These are phyloP conservation scores for Lentithecium fluviatile DNA, from an alignment of 495 filamentous ascomycete genomes.

Conservation along the genomic window DNA sequence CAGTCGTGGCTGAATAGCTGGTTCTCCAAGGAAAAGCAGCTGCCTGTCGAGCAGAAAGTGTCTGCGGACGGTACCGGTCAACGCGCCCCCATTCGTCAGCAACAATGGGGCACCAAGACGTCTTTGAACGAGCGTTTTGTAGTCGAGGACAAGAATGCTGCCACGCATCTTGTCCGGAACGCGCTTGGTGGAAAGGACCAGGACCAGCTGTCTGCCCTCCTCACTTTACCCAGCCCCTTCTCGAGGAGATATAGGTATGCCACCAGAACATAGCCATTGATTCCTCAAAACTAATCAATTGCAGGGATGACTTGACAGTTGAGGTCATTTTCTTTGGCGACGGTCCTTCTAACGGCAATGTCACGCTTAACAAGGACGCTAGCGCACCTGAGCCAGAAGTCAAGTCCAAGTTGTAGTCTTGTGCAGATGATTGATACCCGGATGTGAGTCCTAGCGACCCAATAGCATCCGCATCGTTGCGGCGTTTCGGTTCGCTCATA, in stretches of 20 bases:
- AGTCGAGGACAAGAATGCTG: slow-evolving; percentile 92
- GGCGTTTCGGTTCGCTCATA: too few relatives aligned
- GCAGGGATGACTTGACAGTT: slow-evolving; percentile 89
- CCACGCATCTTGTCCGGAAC: slow-evolving; percentile 93
- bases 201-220: slow-evolving; percentile 89
- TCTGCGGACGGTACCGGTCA: slow-evolving; percentile 44
- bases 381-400: slow-evolving; percentile 57
- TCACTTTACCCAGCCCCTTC: slow-evolving; percentile 88
- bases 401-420: slow-evolving; percentile 42
- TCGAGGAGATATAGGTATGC: slow-evolving; percentile 82
- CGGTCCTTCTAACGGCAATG: slow-evolving; percentile 65
- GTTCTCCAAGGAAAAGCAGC: slow-evolving; percentile 47
- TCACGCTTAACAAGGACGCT: slow-evolving; percentile 82
- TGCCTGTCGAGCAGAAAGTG: slow-evolving; percentile 59
- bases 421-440: too few relatives aligned
- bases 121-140: slow-evolving; percentile 75
- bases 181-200: slow-evolving; percentile 89
- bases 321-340: slow-evolving; percentile 99
- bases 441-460: too few relatives aligned
- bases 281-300: slow-evolving; percentile 18
- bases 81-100: slow-evolving; percentile 75
- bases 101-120: slow-evolving; percentile 69
- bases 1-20: slow-evolving; percentile 58
- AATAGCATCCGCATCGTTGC: too few relatives aligned
- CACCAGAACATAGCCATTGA: background rate